Conservation (phyloP, 2,329 filamentous ascomycete species). For the Blastomyces emzantsi region DNA sequence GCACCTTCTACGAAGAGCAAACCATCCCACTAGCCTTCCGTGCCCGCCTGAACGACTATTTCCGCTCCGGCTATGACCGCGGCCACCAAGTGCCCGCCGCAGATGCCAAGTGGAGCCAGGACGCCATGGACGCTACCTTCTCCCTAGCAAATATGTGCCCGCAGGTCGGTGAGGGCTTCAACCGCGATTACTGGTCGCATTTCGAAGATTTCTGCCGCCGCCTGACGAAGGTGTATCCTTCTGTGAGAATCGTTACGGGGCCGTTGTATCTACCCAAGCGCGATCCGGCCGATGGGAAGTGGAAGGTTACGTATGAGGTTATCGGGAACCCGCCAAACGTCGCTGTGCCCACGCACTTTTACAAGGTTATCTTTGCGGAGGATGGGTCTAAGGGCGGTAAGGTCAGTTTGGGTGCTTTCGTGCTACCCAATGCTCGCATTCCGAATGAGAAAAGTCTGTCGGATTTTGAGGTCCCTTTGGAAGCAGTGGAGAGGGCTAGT, state of each 20-base stretch:
- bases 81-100: slow-evolving; percentile 96
- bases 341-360: slow-evolving; percentile 96
- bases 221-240: slow-evolving; percentile 70
- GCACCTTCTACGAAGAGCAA: slow-evolving; percentile 71
- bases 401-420: slow-evolving; percentile 87
- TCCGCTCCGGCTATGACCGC: slow-evolving; percentile 85
- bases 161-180: slow-evolving; percentile 96
- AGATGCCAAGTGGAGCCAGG: slow-evolving; percentile 90
- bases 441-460: slow-evolving; percentile 75
- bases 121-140: slow-evolving; percentile 93
- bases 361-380: slow-evolving; percentile 97
- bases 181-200: slow-evolving; percentile 98
- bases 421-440: slow-evolving; percentile 85
- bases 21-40: slow-evolving; percentile 77
- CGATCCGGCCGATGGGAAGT: slow-evolving; percentile 78
- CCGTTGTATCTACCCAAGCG: slow-evolving; percentile 85
- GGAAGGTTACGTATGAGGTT: slow-evolving; percentile 91
- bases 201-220: slow-evolving; percentile 94
- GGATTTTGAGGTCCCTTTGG: slow-evolving; percentile 91
- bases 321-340: slow-evolving; percentile 90
- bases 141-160: slow-evolving; percentile 94
- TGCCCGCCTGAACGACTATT: slow-evolving; percentile 87
- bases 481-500: slow-evolving; percentile 83
- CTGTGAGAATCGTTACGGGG: slow-evolving; percentile 84
- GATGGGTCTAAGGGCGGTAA: slow-evolving; percentile 60